Base-by-base conservation (phyloP, 495 filamentous ascomycete species). In the Xylaria sp. region DNA sequence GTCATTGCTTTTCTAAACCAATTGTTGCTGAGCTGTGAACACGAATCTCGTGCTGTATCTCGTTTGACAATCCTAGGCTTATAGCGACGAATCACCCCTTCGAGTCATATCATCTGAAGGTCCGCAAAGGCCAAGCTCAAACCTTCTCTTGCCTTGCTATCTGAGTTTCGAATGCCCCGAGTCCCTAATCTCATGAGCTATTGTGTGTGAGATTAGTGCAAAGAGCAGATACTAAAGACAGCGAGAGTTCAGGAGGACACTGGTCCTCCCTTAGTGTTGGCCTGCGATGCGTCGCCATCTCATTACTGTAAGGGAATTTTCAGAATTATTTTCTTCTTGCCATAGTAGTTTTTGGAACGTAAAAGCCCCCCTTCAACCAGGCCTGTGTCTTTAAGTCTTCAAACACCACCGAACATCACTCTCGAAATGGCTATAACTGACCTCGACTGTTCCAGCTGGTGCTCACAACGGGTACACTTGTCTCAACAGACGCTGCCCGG, bases 281-380 rank as follows among this genome's bases (percentile, higher is more conserved):
- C 31, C 15, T 41, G 43, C 67, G 55, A 69, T 69, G 67, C 57
- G 44, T 35, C 57, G 41, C 21, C 44, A 61, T 40, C 29, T 52
- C 29, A 61, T 61, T 29, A 21, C 67, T n/a, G 57, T 59, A 59
- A 59, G 57, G 19, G 21, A 3, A 5, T 14, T 37, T n/a, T 35
- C 35, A 3, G 9, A 21, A 5, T 59, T 33, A n/a, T 59, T 37
- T 19, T n/a, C 33, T 35, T 35, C 50, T 55, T 5, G 7, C 21
- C 53, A 6, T 9, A n/a, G 31, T 17, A 29, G 29, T 17, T 35
- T 58, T 15, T 12, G 21, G 19, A 21, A 3, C 9, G 33, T n/a
- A 59, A 37, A 59, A 11, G 14, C 2, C 11, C 2, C 33, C 11
- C 21, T 0, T 12, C 17, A 37, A 33, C n/a, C 57, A 21, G 37